phyloP scores from a whole-genome alignment of 352 stramenopile genomes.

The Aphanomyces cochlioides region DNA sequence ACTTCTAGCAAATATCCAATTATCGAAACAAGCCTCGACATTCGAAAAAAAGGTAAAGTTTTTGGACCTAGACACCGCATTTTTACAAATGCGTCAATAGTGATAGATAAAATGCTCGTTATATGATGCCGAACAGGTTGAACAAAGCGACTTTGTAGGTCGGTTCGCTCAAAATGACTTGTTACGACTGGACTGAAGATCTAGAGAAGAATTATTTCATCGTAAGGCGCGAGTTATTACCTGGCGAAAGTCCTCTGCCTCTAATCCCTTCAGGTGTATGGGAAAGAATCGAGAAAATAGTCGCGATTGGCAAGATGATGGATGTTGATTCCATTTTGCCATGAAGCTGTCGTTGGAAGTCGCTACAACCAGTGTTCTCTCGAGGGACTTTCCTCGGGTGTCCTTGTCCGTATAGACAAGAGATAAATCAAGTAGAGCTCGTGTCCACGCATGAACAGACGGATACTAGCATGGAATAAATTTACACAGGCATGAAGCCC shows the following conservation, averaged over 20 bases:
- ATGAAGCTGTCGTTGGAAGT: slow-evolving; percentile 1
- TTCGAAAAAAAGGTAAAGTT: not conserved
- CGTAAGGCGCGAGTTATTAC: not conserved
- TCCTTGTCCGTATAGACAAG: not conserved
- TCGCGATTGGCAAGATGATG: not conserved
- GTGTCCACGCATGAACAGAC: slow-evolving; percentile 10
- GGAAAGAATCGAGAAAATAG: slow-evolving; percentile 23
- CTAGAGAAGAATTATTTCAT: not conserved
- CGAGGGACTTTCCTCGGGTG: not conserved
- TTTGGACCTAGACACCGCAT: not conserved
- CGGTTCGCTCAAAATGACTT: slow-evolving; percentile 18
- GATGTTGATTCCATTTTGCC: not conserved
- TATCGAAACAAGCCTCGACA: not conserved
- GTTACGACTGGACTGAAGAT: slow-evolving; percentile 6
- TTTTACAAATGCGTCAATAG: slow-evolving; percentile 24
- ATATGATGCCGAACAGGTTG: slow-evolving; percentile 20
- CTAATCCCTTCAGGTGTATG: not conserved
- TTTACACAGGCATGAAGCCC: slow-evolving; percentile 35
- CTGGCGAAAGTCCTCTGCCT: slow-evolving; percentile 12
- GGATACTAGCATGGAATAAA: slow-evolving; percentile 42
- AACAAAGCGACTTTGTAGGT: slow-evolving; percentile 9
- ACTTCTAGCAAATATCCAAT: slow-evolving; percentile 5
- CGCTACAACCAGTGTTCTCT: slow-evolving; percentile 15
- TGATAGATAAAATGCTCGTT: not conserved
- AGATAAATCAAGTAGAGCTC: not conserved